Evolutionary conservation across 768 basidiomycete species (phyloP).

Genomic region (Tulasnella sp.): DNA sequence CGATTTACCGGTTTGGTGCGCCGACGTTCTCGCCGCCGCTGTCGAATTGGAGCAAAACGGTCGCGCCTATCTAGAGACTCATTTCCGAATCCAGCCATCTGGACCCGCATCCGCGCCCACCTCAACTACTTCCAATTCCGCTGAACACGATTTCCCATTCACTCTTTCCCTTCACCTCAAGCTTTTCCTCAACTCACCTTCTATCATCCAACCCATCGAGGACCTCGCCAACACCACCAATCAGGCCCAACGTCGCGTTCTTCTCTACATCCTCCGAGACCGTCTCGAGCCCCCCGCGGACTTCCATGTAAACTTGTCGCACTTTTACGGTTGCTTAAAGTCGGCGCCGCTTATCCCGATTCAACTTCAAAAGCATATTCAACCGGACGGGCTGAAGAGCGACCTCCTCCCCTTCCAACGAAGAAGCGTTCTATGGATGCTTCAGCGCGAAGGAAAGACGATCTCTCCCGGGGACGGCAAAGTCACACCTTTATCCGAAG

Average conservation of each 20-base stretch:
- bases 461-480: conserved; percentile 53
- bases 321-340: conserved; percentile 69
- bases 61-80: neutral
- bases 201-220: conserved; percentile 7
- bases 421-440: conserved; percentile 76
- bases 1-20: neutral
- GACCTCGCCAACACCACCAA: neutral
- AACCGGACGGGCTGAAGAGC: conserved; percentile 65
- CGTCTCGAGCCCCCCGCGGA: conserved; percentile 23
- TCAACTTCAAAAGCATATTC: conserved; percentile 54
- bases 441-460: conserved; percentile 67
- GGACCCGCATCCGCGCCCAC: too few relatives aligned
- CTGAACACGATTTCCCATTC: conserved; percentile 12
- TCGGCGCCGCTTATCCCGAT: conserved; percentile 62
- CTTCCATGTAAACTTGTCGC: conserved; percentile 58
- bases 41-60: conserved; percentile 13
- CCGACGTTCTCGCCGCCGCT: neutral
- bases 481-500: conserved; percentile 45
- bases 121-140: too few relatives aligned
- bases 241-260: conserved; percentile 60
- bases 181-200: neutral
- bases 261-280: conserved; percentile 53
- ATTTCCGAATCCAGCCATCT: neutral
- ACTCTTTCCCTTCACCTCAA: conserved; percentile 9
- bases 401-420: conserved; percentile 83